phyloP scores from a whole-genome alignment of 495 filamentous ascomycete genomes.

The Hyaloscypha finlandica region DNA sequence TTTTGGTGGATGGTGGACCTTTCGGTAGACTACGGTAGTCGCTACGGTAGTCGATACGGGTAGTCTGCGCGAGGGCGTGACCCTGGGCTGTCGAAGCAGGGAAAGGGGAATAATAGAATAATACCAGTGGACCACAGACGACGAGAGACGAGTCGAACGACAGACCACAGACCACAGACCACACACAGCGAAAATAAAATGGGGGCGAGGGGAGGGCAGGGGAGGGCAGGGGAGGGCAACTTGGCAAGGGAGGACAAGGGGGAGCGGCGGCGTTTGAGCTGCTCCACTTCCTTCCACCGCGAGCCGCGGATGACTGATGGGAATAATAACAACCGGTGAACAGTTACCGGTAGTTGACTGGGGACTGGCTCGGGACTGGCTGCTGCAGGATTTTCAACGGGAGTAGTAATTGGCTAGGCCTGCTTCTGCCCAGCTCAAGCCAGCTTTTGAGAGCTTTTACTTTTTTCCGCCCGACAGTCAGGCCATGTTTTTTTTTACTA shows the following conservation, averaged over 20 bases:
- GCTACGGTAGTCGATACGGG: background rate
- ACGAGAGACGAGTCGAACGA: no score
- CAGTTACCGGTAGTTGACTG: background rate
- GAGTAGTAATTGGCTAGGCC: background rate
- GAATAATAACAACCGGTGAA: background rate
- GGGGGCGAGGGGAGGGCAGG: background rate
- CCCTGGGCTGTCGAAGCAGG: no score
- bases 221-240: background rate
- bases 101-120: no score
- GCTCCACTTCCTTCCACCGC: background rate
- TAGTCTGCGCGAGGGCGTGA: background rate
- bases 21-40: constrained; percentile 3
- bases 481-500: background rate
- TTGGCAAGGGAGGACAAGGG: background rate
- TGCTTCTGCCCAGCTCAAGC: background rate
- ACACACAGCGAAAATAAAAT: no score
- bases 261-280: background rate
- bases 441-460: background rate
- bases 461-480: background rate
- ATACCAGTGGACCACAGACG: no score
- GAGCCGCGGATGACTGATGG: constrained; percentile 4
- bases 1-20: background rate
- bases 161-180: no score
- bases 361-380: background rate
- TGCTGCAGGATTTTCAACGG: background rate